A percentile compares a stretch with the other conserved stretches of the same genome.
phyloP scores from a whole-genome alignment of 169 alveolate species.

The Perkinsus chesapeaki region DNA sequence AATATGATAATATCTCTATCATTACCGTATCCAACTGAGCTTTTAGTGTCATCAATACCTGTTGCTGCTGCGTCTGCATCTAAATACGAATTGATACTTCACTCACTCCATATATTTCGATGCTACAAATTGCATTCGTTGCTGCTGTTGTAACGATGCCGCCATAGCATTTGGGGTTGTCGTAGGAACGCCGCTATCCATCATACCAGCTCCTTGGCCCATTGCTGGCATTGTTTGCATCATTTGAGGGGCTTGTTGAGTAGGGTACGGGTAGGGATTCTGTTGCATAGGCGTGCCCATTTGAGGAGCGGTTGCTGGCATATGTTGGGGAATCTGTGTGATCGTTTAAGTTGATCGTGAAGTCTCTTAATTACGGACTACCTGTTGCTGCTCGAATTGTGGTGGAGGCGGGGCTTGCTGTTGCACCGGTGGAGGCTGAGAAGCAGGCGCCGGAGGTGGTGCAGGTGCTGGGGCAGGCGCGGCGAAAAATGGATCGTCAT shows the following conservation, averaged over 20 bases:
- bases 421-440: not conserved
- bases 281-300: not conserved
- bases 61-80: not conserved
- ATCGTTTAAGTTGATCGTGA: not conserved
- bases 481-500: not conserved
- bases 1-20: too few relatives aligned
- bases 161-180: not conserved
- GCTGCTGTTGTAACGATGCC: not conserved
- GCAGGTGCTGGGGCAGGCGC: not conserved
- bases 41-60: not conserved
- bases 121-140: not conserved
- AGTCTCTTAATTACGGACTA: not conserved
- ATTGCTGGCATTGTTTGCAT: not conserved
- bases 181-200: not conserved
- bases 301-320: not conserved
- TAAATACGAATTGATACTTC: not conserved
- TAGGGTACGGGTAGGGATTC: not conserved
- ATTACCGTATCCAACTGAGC: not conserved
- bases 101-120: not conserved
- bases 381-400: not conserved
- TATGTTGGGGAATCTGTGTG: not conserved
- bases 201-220: not conserved
- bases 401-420: not conserved
- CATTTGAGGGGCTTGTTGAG: not conserved
- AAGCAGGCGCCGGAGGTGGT: not conserved